These are phyloP conservation scores for Taxillus chinensis DNA, from an alignment of 164 flowering plant genomes.

Conservation along the genomic window DNA sequence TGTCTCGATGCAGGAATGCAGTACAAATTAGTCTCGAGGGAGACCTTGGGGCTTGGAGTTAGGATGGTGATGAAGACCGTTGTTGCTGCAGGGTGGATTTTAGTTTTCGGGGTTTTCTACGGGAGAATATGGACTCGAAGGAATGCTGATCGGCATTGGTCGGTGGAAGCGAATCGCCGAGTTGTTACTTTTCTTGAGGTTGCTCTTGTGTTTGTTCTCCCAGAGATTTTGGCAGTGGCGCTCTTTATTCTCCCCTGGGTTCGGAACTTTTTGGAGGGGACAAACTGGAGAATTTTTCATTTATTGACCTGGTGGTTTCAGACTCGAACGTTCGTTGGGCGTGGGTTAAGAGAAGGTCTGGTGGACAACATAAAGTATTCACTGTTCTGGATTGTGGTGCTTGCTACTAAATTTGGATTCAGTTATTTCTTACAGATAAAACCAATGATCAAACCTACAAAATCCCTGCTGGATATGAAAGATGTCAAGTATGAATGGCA, in stretches of 20 bases:
- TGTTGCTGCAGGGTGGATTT: slow-evolving; percentile 43
- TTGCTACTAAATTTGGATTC: slow-evolving; percentile 46
- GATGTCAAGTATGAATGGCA: slow-evolving; percentile 47
- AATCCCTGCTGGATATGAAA: slow-evolving; percentile 19
- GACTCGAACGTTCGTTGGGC: slow-evolving; percentile 43
- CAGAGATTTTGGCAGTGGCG: slow-evolving; percentile 46
- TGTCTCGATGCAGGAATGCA: slow-evolving; percentile 30
- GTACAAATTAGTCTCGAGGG: slow-evolving; percentile 42
- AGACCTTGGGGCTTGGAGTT: slow-evolving; percentile 34
- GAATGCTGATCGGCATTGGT: slow-evolving; percentile 26
- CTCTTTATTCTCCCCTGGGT: slow-evolving; percentile 52
- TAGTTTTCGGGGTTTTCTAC: slow-evolving; percentile 42
- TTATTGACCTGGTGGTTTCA: slow-evolving; percentile 63
- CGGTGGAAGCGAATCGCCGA: slow-evolving; percentile 20
- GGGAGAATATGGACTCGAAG: slow-evolving; percentile 42
- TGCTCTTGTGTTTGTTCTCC: slow-evolving; percentile 30
- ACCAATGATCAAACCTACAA: slow-evolving; percentile 49
- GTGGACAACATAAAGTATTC: slow-evolving; percentile 49
- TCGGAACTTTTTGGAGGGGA: slow-evolving; percentile 43
- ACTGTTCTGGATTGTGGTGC: slow-evolving; percentile 50
- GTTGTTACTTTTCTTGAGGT: slow-evolving; percentile 32
- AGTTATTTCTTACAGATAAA: slow-evolving; percentile 57
- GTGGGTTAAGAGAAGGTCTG: slow-evolving; percentile 55
- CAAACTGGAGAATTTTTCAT: slow-evolving; percentile 48
- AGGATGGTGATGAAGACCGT: slow-evolving; percentile 48